A percentile compares a stretch with the other conserved stretches of the same genome.
Conservation (phyloP, 2,329 filamentous ascomycete genomes). For the Talaromyces funiculosus region DNA sequence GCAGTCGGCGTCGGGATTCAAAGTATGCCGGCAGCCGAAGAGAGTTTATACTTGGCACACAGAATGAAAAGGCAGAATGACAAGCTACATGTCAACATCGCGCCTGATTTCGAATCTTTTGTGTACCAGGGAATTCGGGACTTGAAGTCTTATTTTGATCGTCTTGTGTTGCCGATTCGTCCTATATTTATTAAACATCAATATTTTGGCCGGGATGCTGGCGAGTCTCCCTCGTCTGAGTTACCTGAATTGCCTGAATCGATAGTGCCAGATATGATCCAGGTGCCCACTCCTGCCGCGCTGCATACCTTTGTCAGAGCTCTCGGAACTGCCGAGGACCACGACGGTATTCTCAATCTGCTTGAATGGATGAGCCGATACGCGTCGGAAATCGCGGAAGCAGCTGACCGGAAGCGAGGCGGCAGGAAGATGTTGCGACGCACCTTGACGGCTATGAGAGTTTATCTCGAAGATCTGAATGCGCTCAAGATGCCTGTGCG, state of each 20-base stretch:
- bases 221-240: neutral
- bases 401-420: constrained; percentile 32
- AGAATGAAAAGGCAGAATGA: constrained; percentile 14
- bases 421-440: constrained; percentile 35
- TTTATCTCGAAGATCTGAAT: constrained; percentile 36
- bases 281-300: constrained; percentile 33
- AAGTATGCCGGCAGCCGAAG: constrained; percentile 23
- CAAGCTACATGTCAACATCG: constrained; percentile 5
- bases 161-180: constrained; percentile 27
- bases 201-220: neutral
- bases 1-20: constrained; percentile 30
- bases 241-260: neutral
- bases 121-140: constrained; percentile 25
- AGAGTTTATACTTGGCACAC: constrained; percentile 23
- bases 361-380: constrained; percentile 39
- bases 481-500: constrained; percentile 8
- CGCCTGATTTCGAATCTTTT: constrained; percentile 24
- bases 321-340: constrained; percentile 37
- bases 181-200: neutral
- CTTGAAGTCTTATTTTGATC: constrained; percentile 34
- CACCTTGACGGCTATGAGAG: constrained; percentile 34
- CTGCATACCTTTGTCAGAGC: constrained; percentile 40
- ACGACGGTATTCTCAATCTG: constrained; percentile 34
- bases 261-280: constrained; percentile 27
- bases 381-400: constrained; percentile 27